Evolutionary conservation across 164 flowering plant species (phyloP).

Genomic region (Cinnamomum micranthum): DNA sequence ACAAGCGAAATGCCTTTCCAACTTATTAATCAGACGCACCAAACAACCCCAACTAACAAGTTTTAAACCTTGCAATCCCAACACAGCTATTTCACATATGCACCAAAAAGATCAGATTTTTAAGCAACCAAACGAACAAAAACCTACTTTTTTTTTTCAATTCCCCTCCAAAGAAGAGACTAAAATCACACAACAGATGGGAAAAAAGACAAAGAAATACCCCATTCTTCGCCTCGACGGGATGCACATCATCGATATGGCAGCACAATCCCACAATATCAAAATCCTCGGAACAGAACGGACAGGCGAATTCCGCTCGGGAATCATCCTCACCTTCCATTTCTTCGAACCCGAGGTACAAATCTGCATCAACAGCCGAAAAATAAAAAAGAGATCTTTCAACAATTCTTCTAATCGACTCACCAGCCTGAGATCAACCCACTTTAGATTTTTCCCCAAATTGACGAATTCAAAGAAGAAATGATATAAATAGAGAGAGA

Average conservation of each 20-base stretch:
- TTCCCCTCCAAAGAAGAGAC: neutral
- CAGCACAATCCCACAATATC: constrained; percentile 82
- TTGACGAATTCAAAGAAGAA: neutral
- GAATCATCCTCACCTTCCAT: constrained; percentile 71
- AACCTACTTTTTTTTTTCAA: neutral
- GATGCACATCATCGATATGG: constrained; percentile 92
- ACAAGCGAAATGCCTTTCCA: neutral
- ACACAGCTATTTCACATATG: neutral
- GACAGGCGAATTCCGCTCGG: constrained; percentile 75
- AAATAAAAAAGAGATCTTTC: neutral
- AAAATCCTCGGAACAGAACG: constrained; percentile 73
- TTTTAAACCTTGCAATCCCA: neutral
- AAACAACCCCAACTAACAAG: neutral
- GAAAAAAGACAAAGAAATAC: constrained; percentile 24
- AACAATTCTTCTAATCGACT: neutral
- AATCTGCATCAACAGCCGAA: constrained; percentile 37
- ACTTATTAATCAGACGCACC: neutral
- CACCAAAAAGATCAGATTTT: neutral
- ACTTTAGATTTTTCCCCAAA: neutral
- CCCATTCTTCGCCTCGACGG: constrained; percentile 73
- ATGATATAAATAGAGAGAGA: neutral
- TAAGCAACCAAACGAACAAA: neutral
- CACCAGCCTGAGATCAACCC: no score
- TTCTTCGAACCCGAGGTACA: constrained; percentile 69
- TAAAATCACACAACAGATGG: neutral